Percentiles rank a stretch among this genome's conserved stretches.
These are phyloP conservation scores for Lentinula sp. DNA, from an alignment of 768 basidiomycete genomes.

Conservation along the genomic window DNA sequence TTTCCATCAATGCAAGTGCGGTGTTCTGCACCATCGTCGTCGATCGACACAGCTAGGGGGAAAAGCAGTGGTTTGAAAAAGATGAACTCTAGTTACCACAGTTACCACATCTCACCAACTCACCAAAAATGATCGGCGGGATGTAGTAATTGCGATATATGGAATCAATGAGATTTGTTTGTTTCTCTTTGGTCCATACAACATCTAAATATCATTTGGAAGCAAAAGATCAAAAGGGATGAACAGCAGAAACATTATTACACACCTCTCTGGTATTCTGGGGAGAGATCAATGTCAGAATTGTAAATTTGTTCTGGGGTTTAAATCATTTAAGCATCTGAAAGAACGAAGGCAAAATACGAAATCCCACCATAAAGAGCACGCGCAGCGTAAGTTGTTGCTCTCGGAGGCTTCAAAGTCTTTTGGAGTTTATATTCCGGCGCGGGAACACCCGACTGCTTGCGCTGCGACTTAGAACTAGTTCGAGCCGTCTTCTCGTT, in stretches of 20 bases:
- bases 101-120: constrained; percentile 6
- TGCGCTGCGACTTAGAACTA: not conserved
- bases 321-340: not conserved
- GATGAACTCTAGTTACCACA: not conserved
- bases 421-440: constrained; percentile 28
- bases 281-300: constrained; percentile 64
- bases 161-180: constrained; percentile 71
- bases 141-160: constrained; percentile 75
- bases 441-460: not conserved
- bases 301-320: constrained; percentile 53
- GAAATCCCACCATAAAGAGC: constrained; percentile 45
- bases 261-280: constrained; percentile 74
- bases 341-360: not conserved
- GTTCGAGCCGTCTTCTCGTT: not conserved
- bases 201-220: constrained; percentile 33
- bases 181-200: constrained; percentile 75
- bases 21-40: constrained; percentile 58
- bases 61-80: not conserved
- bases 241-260: not conserved
- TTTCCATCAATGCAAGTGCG: constrained; percentile 78
- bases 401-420: constrained; percentile 47
- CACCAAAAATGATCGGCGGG: constrained; percentile 68
- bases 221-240: not conserved
- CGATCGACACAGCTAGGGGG: constrained; percentile 37
- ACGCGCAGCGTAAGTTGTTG: constrained; percentile 60